phyloP scores from a whole-genome alignment of 805 yeast genomes.

The Cyberlindnera xishuangbannaensis region DNA sequence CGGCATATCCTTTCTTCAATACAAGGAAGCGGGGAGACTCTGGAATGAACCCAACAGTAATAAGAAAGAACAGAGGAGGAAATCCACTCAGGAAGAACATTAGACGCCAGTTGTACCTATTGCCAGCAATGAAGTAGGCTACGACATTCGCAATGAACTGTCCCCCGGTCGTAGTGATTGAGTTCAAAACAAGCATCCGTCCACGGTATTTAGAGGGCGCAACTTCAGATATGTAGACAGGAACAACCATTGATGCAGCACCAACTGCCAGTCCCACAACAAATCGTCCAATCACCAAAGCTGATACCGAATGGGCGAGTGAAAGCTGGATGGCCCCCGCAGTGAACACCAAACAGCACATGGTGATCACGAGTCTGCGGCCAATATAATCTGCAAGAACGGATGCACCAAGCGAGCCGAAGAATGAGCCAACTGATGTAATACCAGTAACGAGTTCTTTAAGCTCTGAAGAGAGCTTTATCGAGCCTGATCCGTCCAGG shows the following conservation, averaged over 20 bases:
- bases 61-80: constrained; percentile 36
- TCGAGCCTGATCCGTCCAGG: constrained; percentile 33
- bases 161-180: constrained; percentile 43
- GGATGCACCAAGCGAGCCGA: constrained; percentile 48
- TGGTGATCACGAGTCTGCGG: constrained; percentile 30
- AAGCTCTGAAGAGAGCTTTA: constrained; percentile 29
- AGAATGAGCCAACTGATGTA: constrained; percentile 49
- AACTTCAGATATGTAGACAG: constrained; percentile 49
- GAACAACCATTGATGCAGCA: constrained; percentile 62
- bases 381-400: constrained; percentile 46
- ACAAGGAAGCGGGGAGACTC: constrained; percentile 45
- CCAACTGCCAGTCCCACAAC: constrained; percentile 73
- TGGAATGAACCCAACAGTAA: constrained; percentile 38
- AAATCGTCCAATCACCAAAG: constrained; percentile 48
- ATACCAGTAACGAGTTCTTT: constrained; percentile 39
- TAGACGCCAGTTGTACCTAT: constrained; percentile 33
- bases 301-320: constrained; percentile 32
- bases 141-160: constrained; percentile 41
- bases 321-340: constrained; percentile 46
- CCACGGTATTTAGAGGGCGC: constrained; percentile 38
- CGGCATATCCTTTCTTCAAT: constrained; percentile 25
- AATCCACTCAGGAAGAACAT: constrained; percentile 34
- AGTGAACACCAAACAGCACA: constrained; percentile 41
- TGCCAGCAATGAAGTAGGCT: constrained; percentile 28
- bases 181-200: constrained; percentile 32